phyloP scores from a whole-genome alignment of 2,329 filamentous ascomycete species.

The Aspergillus aculeatinus region DNA sequence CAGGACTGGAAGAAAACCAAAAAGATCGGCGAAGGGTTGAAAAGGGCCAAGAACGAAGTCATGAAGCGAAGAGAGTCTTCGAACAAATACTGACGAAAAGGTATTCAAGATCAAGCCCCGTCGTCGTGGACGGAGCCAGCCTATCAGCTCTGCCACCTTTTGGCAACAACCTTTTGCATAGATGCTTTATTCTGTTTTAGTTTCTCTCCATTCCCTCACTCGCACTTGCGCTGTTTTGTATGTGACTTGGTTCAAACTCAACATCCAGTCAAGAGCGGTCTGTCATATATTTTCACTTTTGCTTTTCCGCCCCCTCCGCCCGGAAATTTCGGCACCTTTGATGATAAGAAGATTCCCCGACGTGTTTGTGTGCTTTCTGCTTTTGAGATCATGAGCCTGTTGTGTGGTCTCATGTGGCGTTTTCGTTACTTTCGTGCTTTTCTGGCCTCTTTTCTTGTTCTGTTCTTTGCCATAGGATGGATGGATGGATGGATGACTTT shows the following conservation, averaged over 20 bases:
- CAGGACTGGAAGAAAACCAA: conserved; percentile 46
- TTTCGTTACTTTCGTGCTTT: background rate
- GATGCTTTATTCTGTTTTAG: background rate
- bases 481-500: no score
- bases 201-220: background rate
- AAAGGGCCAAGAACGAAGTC: conserved; percentile 43
- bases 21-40: conserved; percentile 45
- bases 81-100: conserved; percentile 16
- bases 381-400: background rate
- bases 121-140: background rate
- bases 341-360: conserved; percentile 7
- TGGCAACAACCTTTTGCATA: background rate
- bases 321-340: background rate
- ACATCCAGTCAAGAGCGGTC: no score
- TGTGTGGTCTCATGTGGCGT: background rate
- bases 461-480: background rate
- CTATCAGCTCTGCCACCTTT: background rate
- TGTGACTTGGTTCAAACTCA: no score
- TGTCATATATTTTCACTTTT: background rate
- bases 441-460: background rate
- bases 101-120: conserved; percentile 9
- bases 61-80: conserved; percentile 38
- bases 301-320: background rate
- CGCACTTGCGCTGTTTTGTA: background rate
- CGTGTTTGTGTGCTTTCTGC: background rate